Conservation (phyloP, 2,329 filamentous ascomycete species). For the Talaromyces sp. region DNA sequence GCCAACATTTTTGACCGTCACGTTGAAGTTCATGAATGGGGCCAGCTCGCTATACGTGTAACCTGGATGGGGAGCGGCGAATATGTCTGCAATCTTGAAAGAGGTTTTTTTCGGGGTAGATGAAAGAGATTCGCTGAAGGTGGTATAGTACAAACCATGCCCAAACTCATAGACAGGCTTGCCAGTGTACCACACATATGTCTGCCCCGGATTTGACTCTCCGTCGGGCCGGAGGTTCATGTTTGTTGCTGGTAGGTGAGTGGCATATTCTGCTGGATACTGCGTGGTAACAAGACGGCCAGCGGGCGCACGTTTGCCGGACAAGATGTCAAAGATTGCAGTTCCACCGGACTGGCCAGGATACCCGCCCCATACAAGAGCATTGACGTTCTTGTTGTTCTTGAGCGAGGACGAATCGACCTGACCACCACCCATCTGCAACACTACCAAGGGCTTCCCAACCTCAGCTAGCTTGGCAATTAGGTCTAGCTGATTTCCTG, state of each 20-base stretch:
- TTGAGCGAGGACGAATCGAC: constrained; percentile 38
- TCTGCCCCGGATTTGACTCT: constrained; percentile 35
- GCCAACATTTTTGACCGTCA: constrained; percentile 34
- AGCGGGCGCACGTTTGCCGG: constrained; percentile 36
- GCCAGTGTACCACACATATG: constrained; percentile 42
- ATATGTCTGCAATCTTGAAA: constrained; percentile 31
- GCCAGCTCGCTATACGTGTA: constrained; percentile 27
- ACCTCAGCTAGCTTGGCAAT: constrained; percentile 31
- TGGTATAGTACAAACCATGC: constrained; percentile 41
- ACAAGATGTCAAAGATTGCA: constrained; percentile 39
- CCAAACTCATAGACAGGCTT: constrained; percentile 37
- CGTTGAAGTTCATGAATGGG: constrained; percentile 34
- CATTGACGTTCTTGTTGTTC: constrained; percentile 33
- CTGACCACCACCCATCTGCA: constrained; percentile 42
- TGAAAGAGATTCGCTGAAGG: constrained; percentile 21
- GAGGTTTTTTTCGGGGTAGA: constrained; percentile 5
- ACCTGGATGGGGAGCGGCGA: constrained; percentile 19
- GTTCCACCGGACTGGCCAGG: constrained; percentile 40
- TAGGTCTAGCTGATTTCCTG: constrained; percentile 37
- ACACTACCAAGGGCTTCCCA: constrained; percentile 36
- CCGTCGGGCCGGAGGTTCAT: constrained; percentile 36
- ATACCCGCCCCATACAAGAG: constrained; percentile 42
- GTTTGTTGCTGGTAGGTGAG: constrained; percentile 35
- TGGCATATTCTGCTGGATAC: constrained; percentile 39
- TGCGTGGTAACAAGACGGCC: constrained; percentile 38